Evolutionary conservation across 306 rosid genomes (phyloP).

Genomic region (Boehmeria nivea): DNA sequence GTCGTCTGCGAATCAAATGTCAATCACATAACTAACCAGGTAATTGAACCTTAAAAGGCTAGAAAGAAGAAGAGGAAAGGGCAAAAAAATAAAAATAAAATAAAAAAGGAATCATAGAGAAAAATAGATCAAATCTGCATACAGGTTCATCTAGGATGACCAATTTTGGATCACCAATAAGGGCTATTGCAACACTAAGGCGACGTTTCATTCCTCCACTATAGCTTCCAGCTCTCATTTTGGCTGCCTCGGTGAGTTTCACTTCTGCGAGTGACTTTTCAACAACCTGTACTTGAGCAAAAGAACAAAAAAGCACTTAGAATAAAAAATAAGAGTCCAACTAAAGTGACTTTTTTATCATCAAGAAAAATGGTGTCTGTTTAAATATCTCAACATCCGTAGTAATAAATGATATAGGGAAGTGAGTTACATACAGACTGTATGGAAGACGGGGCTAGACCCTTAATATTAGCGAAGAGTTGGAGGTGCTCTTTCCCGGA

Average conservation of each 20-base stretch:
- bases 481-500: constrained; percentile 83
- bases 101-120: not conserved
- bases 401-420: not conserved
- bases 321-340: too few species aligned
- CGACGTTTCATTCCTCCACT: constrained; percentile 98
- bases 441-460: constrained; percentile 61
- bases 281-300: constrained; percentile 38
- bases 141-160: constrained; percentile 89
- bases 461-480: constrained; percentile 76
- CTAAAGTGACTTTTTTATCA: too few species aligned
- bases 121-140: constrained; percentile 15
- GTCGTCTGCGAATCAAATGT: constrained; percentile 51
- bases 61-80: too few species aligned
- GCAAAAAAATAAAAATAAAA: not conserved
- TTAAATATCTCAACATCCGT: too few species aligned
- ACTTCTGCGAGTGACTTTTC: constrained; percentile 62
- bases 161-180: constrained; percentile 81
- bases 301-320: not conserved
- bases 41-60: too few species aligned
- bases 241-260: constrained; percentile 65
- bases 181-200: constrained; percentile 91
- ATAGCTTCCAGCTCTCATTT: constrained; percentile 79
- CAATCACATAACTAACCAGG: constrained; percentile 18
- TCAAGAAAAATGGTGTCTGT: too few species aligned
- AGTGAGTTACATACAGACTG: constrained; percentile 42